Evolutionary conservation across 768 basidiomycete species (phyloP).

Genomic region (Galerina sulciceps): DNA sequence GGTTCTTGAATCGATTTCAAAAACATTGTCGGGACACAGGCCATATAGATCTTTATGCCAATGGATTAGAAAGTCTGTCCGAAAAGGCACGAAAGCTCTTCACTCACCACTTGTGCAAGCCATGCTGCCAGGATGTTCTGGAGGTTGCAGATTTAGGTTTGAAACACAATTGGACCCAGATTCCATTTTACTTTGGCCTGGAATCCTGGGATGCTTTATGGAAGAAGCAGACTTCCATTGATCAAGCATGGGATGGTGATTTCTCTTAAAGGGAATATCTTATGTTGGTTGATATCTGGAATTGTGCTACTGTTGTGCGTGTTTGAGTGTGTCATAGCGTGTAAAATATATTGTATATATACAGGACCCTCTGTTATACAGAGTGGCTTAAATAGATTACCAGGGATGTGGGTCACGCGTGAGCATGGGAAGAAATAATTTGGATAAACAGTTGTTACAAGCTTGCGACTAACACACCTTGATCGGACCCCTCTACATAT

Average conservation of each 20-base stretch:
- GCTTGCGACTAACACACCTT: slow-evolving; percentile 11
- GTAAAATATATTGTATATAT: neutral
- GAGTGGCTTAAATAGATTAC: slow-evolving; percentile 1
- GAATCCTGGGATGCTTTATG: neutral
- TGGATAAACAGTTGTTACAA: slow-evolving; percentile 20
- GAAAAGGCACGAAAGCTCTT: slow-evolving; percentile 2
- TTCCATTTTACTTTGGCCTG: slow-evolving; percentile 11
- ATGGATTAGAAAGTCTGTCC: slow-evolving; percentile 15
- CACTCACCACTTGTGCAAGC: slow-evolving; percentile 13
- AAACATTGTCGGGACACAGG: slow-evolving; percentile 9
- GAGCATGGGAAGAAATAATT: slow-evolving; percentile 17
- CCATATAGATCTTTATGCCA: slow-evolving; percentile 15
- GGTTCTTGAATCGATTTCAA: neutral
- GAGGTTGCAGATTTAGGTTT: slow-evolving; percentile 3
- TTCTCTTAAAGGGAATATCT: too few relatives aligned
- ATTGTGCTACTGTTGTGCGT: too few relatives aligned
- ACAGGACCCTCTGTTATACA: neutral
- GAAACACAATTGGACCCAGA: slow-evolving; percentile 11
- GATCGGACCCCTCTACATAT: slow-evolving; percentile 6
- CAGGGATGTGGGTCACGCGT: slow-evolving; percentile 9
- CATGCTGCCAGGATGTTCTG: slow-evolving; percentile 9
- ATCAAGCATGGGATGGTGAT: too few relatives aligned
- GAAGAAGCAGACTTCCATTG: neutral
- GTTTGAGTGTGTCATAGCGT: too few relatives aligned
- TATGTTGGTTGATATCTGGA: too few relatives aligned